Evolutionary conservation across 257 asterid genomes (phyloP).

Genomic region (Gentiana straminea): DNA sequence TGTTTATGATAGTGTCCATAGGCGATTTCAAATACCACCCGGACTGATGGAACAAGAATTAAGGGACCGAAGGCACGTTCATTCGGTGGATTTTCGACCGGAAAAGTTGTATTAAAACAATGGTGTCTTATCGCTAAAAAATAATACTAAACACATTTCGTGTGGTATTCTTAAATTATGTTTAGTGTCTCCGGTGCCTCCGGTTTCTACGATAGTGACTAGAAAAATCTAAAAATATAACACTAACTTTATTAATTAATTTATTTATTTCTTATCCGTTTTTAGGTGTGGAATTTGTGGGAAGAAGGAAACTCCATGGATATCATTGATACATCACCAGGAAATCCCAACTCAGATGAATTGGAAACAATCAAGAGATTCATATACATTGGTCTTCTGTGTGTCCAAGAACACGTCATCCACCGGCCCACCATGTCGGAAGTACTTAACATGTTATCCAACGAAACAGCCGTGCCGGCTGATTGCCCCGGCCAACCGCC

Average conservation of each 20-base stretch:
- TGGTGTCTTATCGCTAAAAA: too few species aligned
- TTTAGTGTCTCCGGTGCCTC: background rate
- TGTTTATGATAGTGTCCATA: too few species aligned
- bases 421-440: conserved; percentile 43
- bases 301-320: conserved; percentile 24
- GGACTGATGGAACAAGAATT: too few species aligned
- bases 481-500: conserved; percentile 16
- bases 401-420: conserved; percentile 39
- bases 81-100: conserved; percentile 9
- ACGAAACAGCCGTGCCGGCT: conserved; percentile 11
- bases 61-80: too few species aligned
- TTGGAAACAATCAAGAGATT: conserved; percentile 28
- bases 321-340: conserved; percentile 31
- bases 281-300: conserved; percentile 64
- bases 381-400: conserved; percentile 43
- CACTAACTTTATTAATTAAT: too few species aligned
- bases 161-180: background rate
- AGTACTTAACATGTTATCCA: conserved; percentile 23
- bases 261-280: background rate
- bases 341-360: conserved; percentile 1
- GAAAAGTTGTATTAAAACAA: conserved; percentile 9
- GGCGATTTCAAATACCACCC: too few species aligned
- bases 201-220: background rate
- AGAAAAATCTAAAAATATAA: conserved; percentile 6
- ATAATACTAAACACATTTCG: too few species aligned